These are phyloP conservation scores for Citrus hindsii DNA, from an alignment of 345 rosid species.

Conservation along the genomic window DNA sequence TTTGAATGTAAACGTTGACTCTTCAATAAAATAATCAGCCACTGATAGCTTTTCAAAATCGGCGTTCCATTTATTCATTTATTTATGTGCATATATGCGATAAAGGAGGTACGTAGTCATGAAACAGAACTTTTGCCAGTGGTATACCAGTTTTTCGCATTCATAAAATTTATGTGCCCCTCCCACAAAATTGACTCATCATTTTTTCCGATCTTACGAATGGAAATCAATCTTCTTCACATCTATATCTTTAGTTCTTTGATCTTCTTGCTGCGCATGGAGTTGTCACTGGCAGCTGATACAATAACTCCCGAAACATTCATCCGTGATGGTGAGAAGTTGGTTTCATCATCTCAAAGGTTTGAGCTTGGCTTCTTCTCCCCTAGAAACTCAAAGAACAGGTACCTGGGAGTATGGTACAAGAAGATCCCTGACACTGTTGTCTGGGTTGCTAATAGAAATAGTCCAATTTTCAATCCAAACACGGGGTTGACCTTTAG, in stretches of 20 bases:
- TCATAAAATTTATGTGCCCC: no score
- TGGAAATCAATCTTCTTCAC: not conserved
- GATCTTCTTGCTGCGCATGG: not conserved
- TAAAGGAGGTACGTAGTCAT: no score
- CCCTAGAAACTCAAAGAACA: constrained; percentile 18
- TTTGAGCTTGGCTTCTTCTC: constrained; percentile 33
- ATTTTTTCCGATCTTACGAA: not conserved
- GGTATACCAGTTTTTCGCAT: no score
- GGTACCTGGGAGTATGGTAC: constrained; percentile 52
- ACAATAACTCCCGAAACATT: not conserved
- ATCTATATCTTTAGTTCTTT: not conserved
- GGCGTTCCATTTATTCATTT: no score
- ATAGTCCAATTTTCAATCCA: constrained; percentile 16
- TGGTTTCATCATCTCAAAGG: not conserved
- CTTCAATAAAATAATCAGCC: no score
- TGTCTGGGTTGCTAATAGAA: constrained; percentile 50
- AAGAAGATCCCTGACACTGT: constrained; percentile 20
- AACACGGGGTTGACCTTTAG: constrained; percentile 19
- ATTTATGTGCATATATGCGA: no score
- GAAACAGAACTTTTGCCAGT: no score
- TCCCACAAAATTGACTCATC: no score
- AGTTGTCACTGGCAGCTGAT: not conserved
- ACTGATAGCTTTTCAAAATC: no score
- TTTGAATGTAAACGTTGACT: no score
- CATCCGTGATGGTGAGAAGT: not conserved